Conservation (phyloP, 1,284 basidiomycete species). For the Rhodotorula glutinis region DNA sequence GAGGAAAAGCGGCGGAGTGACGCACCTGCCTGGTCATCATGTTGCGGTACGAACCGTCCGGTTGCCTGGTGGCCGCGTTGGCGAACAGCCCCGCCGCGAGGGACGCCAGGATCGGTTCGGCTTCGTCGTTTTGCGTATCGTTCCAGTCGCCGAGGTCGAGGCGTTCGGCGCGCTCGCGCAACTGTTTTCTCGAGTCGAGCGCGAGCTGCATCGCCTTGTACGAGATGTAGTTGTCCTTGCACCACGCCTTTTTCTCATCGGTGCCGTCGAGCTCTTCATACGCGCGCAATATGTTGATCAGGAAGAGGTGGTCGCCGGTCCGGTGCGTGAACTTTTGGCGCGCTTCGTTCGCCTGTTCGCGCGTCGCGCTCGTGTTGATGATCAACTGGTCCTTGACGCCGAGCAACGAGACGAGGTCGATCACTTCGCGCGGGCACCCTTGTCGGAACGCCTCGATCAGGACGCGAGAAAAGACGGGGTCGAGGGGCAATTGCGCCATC, state of each 20-base stretch:
- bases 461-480: slow-evolving; percentile 73
- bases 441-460: slow-evolving; percentile 68
- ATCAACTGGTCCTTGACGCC: slow-evolving; percentile 61
- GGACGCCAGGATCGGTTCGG: slow-evolving; percentile 38
- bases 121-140: slow-evolving; percentile 42
- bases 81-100: slow-evolving; percentile 71
- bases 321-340: slow-evolving; percentile 44
- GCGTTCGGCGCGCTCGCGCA: slow-evolving; percentile 42
- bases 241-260: slow-evolving; percentile 62
- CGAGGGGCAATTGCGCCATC: slow-evolving; percentile 80
- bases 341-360: slow-evolving; percentile 58
- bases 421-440: slow-evolving; percentile 67
- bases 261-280: slow-evolving; percentile 52
- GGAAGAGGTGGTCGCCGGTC: slow-evolving; percentile 44
- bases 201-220: slow-evolving; percentile 40
- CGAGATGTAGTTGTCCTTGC: slow-evolving; percentile 63
- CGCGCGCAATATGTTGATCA: slow-evolving; percentile 48
- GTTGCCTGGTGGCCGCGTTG: slow-evolving; percentile 76
- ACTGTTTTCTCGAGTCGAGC: slow-evolving; percentile 43
- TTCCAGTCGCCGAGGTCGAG: slow-evolving; percentile 41
- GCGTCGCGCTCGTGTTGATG: slow-evolving; percentile 30
- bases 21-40: slow-evolving; percentile 70
- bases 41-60: slow-evolving; percentile 76
- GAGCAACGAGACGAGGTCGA: slow-evolving; percentile 74
- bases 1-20: slow-evolving; percentile 16